A percentile compares a stretch with the other conserved stretches of the same genome.
phyloP scores from a whole-genome alignment of 2,329 filamentous ascomycete species.

The Botryotinia convoluta region DNA sequence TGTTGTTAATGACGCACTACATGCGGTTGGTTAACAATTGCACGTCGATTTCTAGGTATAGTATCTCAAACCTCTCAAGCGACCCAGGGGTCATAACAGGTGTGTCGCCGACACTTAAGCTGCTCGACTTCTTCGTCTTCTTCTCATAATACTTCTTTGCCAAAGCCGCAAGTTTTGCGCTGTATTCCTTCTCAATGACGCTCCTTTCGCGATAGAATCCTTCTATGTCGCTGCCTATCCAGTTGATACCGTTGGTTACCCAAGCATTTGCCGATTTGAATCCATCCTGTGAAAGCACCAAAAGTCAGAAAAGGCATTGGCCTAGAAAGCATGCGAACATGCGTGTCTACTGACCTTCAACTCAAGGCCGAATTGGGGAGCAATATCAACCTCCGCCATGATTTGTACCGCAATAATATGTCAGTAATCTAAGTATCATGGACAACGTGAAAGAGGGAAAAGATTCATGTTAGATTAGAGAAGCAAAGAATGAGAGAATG shows the following conservation, averaged over 20 bases:
- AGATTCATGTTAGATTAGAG: conserved; percentile 24
- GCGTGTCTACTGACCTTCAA: conserved; percentile 67
- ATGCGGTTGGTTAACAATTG: conserved; percentile 15
- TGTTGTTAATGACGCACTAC: conserved; percentile 87
- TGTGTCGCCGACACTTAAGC: conserved; percentile 87
- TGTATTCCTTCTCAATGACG: conserved; percentile 95
- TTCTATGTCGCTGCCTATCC: conserved; percentile 89
- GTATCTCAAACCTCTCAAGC: conserved; percentile 67
- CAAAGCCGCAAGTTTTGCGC: conserved; percentile 77
- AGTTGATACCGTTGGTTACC: conserved; percentile 84
- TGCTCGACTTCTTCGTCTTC: conserved; percentile 86
- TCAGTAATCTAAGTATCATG: conserved; percentile 27
- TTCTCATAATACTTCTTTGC: conserved; percentile 98
- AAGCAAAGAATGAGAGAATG: conserved; percentile 9
- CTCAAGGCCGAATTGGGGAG: conserved; percentile 87
- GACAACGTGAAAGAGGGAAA: conserved; percentile 21
- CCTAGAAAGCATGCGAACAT: conserved; percentile 18
- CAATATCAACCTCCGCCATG: conserved; percentile 81
- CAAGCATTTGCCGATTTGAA: conserved; percentile 94
- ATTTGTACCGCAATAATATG: conserved; percentile 20
- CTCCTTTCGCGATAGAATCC: conserved; percentile 95
- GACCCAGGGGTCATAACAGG: conserved; percentile 92
- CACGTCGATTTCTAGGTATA: conserved; percentile 15
- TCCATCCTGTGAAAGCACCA: conserved; percentile 64
- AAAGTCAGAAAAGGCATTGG: conserved; percentile 25